These are phyloP conservation scores for Penicillium robsamsonii DNA, from an alignment of 495 filamentous ascomycete species.

Conservation along the genomic window DNA sequence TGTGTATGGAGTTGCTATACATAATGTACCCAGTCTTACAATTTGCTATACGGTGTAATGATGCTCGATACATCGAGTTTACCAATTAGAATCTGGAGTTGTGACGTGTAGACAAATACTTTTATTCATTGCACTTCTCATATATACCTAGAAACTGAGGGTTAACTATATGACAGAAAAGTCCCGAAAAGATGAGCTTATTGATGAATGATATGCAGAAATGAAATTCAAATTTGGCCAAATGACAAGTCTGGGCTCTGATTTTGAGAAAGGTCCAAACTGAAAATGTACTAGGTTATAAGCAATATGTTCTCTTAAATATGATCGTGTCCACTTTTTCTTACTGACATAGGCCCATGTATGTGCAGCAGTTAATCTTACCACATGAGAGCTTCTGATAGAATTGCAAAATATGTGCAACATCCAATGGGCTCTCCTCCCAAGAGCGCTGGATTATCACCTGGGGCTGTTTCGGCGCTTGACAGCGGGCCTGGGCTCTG, in stretches of 20 bases:
- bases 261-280: neutral
- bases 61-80: too few relatives aligned
- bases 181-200: neutral
- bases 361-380: neutral
- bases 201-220: neutral
- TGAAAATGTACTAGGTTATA: neutral
- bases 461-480: conserved; percentile 7
- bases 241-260: neutral
- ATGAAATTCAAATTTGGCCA: neutral
- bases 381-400: neutral
- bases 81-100: too few relatives aligned
- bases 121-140: neutral
- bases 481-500: conserved; percentile 10
- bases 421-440: neutral
- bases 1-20: too few relatives aligned
- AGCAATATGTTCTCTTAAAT: neutral
- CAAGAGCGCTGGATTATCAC: neutral
- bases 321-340: neutral
- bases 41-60: too few relatives aligned
- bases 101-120: neutral
- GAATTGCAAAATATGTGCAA: neutral
- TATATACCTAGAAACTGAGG: neutral
- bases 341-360: neutral
- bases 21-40: too few relatives aligned
- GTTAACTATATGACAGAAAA: neutral